These are phyloP conservation scores for Phlebiopsis flavidoalba DNA, from an alignment of 768 basidiomycete species.

Conservation along the genomic window DNA sequence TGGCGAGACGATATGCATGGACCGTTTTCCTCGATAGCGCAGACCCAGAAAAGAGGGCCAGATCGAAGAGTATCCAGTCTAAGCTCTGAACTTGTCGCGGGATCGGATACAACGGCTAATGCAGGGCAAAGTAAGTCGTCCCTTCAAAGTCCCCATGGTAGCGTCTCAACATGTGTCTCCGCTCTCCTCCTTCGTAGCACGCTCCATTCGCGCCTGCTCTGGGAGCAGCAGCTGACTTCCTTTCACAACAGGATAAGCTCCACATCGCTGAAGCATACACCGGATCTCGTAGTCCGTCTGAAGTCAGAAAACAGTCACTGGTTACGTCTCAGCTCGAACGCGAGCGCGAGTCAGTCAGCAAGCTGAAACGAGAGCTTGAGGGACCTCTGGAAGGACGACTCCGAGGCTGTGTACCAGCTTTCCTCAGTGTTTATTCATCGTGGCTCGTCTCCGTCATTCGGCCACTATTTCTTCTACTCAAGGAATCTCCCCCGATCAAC, in stretches of 20 bases:
- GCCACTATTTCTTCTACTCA: constrained; percentile 96
- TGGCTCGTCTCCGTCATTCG: constrained; percentile 80
- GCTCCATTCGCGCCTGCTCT: constrained; percentile 56
- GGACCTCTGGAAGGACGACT: constrained; percentile 67
- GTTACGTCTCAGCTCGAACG: constrained; percentile 54
- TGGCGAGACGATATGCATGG: constrained; percentile 81
- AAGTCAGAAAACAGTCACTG: constrained; percentile 45
- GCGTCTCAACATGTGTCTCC: background rate
- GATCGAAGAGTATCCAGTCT: constrained; percentile 64
- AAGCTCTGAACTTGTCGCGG: constrained; percentile 58
- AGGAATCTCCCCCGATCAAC: constrained; percentile 74
- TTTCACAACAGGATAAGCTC: constrained; percentile 43
- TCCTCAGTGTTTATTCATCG: constrained; percentile 95
- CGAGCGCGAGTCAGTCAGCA: constrained; percentile 42
- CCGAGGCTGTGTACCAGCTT: constrained; percentile 74
- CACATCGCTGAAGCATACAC: constrained; percentile 51
- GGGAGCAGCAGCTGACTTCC: constrained; percentile 49
- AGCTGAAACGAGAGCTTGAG: constrained; percentile 68
- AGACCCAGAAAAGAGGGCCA: constrained; percentile 62
- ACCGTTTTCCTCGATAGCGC: constrained; percentile 85
- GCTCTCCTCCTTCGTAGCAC: constrained; percentile 35
- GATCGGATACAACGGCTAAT: constrained; percentile 65
- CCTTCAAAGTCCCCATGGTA: background rate
- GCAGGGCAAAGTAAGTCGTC: constrained; percentile 58
- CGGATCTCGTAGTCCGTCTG: constrained; percentile 48